phyloP scores from a whole-genome alignment of 805 yeast species.

The Starmerella bombicola region DNA sequence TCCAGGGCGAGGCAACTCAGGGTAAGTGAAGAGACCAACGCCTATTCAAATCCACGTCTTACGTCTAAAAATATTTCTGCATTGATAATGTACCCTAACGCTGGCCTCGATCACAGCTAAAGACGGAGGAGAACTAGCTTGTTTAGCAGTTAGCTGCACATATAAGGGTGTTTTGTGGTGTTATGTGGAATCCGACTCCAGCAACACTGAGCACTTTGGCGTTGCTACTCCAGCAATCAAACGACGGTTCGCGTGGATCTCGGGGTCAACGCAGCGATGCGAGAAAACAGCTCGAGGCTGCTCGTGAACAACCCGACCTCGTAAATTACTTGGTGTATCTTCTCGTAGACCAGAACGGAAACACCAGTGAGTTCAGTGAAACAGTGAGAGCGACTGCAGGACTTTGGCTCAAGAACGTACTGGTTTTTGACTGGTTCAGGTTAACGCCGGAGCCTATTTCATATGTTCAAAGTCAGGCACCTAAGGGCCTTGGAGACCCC shows the following conservation, averaged over 20 bases:
- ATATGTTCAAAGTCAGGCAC: slow-evolving; percentile 36
- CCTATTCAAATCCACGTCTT: no score
- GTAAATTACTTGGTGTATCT: slow-evolving; percentile 67
- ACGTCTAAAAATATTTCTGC: no score
- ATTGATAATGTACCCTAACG: no score
- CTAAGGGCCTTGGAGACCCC: slow-evolving; percentile 40
- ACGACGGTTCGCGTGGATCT: slow-evolving; percentile 25
- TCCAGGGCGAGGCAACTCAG: no score
- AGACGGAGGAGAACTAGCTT: no score
- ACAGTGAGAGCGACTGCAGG: slow-evolving; percentile 77
- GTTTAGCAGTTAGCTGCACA: no score
- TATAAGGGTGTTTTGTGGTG: not conserved
- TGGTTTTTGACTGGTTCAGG: slow-evolving; percentile 32
- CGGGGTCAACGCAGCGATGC: slow-evolving; percentile 36
- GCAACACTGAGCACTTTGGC: slow-evolving; percentile 52
- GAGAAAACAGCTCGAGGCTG: slow-evolving; percentile 57
- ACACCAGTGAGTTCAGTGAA: slow-evolving; percentile 33
- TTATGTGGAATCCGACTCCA: slow-evolving; percentile 54
- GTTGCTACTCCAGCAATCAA: slow-evolving; percentile 54
- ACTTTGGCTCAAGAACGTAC: slow-evolving; percentile 61
- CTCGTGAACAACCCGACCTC: slow-evolving; percentile 60
- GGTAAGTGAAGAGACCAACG: no score
- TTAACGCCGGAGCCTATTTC: slow-evolving; percentile 32
- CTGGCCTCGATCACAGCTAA: no score
- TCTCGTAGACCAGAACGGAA: slow-evolving; percentile 41